phyloP scores from a whole-genome alignment of 31 red algal genomes.

The Porphyra umbilicalis region DNA sequence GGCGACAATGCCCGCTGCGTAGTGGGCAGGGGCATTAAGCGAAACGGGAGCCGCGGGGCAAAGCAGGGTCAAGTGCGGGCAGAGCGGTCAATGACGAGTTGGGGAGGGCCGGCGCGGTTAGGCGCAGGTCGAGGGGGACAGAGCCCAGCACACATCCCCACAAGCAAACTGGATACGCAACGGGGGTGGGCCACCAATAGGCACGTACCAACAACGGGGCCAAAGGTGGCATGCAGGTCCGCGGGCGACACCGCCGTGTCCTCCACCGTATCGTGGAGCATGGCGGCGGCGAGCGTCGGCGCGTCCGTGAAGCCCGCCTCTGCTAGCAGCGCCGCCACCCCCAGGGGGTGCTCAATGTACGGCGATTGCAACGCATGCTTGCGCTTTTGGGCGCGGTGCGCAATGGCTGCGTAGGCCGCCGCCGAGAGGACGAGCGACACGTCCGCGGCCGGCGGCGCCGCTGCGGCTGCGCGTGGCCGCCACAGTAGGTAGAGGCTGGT shows the following conservation, averaged over 20 bases:
- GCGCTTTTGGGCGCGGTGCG: conserved; percentile 55
- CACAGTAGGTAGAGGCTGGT: neutral
- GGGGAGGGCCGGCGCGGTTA: too few species aligned
- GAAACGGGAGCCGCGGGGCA: neutral
- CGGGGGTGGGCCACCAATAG: too few species aligned
- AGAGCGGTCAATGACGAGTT: too few species aligned
- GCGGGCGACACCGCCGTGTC: conserved; percentile 74
- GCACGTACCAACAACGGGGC: conserved; percentile 29
- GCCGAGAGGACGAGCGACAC: conserved; percentile 16
- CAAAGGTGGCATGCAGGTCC: conserved; percentile 55
- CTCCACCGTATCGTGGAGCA: conserved; percentile 92
- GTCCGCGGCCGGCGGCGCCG: too few species aligned
- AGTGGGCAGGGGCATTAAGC: neutral
- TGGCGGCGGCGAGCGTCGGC: conserved; percentile 47
- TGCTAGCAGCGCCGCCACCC: conserved; percentile 53
- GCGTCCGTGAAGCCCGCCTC: conserved; percentile 52
- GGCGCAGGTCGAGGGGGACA: too few species aligned
- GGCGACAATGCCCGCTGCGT: conserved; percentile 19
- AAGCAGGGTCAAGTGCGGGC: neutral
- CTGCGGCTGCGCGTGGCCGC: neutral
- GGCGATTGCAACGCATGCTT: conserved; percentile 36
- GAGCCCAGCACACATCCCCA: too few species aligned
- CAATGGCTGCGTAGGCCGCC: conserved; percentile 41
- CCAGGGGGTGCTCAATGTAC: conserved; percentile 79
- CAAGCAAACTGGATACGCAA: neutral